Evolutionary conservation across 2,329 filamentous ascomycete species (phyloP).

Genomic region (Hymenoscyphus fructigenus): DNA sequence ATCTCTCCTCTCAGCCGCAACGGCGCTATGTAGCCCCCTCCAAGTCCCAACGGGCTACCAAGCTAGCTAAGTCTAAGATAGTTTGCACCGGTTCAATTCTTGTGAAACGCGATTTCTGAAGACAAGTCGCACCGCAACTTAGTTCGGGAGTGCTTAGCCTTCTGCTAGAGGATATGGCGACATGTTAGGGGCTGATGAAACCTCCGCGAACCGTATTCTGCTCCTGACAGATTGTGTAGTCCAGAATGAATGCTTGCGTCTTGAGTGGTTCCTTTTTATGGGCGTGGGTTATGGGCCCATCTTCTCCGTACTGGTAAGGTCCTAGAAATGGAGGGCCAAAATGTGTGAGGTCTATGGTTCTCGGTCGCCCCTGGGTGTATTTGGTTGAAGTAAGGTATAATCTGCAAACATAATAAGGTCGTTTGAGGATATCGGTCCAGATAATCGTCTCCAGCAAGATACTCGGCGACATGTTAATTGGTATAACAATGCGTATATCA

Average conservation of each 20-base stretch:
- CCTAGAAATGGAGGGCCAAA: background rate
- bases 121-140: background rate
- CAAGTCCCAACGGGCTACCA: background rate
- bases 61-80: background rate
- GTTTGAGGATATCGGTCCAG: slow-evolving; percentile 1
- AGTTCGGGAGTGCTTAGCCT: background rate
- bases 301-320: background rate
- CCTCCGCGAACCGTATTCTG: background rate
- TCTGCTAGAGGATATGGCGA: background rate
- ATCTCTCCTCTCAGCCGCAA: background rate
- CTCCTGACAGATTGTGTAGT: background rate
- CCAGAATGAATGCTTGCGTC: background rate
- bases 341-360: background rate
- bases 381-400: background rate
- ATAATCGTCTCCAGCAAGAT: background rate
- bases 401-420: background rate
- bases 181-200: background rate
- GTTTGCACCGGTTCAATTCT: background rate
- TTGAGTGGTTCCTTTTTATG: background rate
- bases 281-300: background rate
- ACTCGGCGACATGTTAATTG: background rate
- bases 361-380: background rate
- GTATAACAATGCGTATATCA: background rate
- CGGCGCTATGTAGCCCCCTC: background rate
- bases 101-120: background rate